Percentiles rank a stretch among this genome's conserved stretches.
Conservation (phyloP, 192 early-diverging fungal genomes). For the Umbelopsis ramanniana region DNA sequence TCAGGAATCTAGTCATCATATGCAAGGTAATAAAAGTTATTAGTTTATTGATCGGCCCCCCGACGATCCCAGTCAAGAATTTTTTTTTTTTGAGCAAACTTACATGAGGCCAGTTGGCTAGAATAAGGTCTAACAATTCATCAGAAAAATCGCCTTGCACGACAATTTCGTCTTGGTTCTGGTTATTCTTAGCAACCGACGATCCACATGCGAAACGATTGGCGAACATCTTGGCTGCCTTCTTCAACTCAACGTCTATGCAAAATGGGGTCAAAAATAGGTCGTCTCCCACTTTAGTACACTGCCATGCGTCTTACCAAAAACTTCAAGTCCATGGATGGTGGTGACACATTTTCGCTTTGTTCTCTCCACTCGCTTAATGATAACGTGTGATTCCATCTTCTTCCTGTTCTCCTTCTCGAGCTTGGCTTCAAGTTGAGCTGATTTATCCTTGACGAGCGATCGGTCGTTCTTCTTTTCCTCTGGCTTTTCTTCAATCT, state of each 20-base stretch:
- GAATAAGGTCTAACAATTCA: slow-evolving; percentile 85
- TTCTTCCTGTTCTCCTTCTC: slow-evolving; percentile 79
- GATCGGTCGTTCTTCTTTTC: slow-evolving; percentile 59
- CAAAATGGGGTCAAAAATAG: slow-evolving; percentile 20
- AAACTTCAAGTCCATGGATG: slow-evolving; percentile 85
- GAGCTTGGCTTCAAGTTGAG: slow-evolving; percentile 67
- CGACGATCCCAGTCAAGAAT: not conserved
- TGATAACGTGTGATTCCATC: slow-evolving; percentile 75
- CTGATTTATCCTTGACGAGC: slow-evolving; percentile 43
- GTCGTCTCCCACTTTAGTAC: not conserved
- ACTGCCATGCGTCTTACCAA: slow-evolving; percentile 61
- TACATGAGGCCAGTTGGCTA: slow-evolving; percentile 74
- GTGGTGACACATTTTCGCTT: slow-evolving; percentile 92
- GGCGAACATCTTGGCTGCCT: slow-evolving; percentile 95
- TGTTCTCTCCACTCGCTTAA: slow-evolving; percentile 89
- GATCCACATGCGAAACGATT: slow-evolving; percentile 95
- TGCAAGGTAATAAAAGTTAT: not conserved
- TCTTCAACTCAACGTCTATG: slow-evolving; percentile 92
- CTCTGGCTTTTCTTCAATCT: slow-evolving; percentile 38
- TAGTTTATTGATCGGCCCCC: not conserved
- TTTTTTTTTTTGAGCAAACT: slow-evolving; percentile 19
- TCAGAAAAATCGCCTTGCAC: slow-evolving; percentile 95
- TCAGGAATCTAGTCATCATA: slow-evolving; percentile 58
- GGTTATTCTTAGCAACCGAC: slow-evolving; percentile 91
- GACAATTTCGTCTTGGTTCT: slow-evolving; percentile 93